Conservation (phyloP, 441 rosid species). For the Breynia disticha region DNA sequence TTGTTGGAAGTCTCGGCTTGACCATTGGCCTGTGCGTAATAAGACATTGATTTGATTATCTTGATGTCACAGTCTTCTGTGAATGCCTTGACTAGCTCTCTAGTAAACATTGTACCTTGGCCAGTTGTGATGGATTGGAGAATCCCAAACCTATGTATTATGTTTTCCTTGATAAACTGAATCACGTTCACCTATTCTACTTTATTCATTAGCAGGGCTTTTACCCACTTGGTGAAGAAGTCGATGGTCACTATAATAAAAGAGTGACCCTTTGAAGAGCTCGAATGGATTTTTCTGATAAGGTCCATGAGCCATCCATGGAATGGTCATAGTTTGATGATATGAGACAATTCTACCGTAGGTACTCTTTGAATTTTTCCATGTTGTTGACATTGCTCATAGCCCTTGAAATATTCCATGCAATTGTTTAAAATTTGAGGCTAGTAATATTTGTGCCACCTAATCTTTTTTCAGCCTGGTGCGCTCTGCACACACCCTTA, state of each 20-base stretch:
- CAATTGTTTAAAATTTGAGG: neutral
- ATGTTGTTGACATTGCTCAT: neutral
- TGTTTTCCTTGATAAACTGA: too few species aligned
- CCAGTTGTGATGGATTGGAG: too few species aligned
- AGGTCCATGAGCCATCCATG: neutral
- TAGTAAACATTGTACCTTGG: too few species aligned
- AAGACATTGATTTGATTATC: too few species aligned
- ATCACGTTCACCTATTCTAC: too few species aligned
- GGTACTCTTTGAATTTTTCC: neutral
- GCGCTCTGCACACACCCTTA: neutral
- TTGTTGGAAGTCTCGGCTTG: too few species aligned
- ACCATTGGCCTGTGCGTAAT: too few species aligned
- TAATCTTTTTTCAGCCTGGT: neutral
- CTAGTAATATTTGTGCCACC: neutral
- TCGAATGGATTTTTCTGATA: neutral
- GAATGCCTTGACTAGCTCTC: too few species aligned
- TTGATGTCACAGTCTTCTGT: too few species aligned
- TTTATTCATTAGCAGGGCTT: too few species aligned
- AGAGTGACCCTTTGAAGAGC: neutral
- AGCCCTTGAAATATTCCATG: neutral
- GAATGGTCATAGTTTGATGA: neutral
- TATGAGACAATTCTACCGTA: neutral
- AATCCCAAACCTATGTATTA: too few species aligned
- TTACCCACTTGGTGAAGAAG: neutral
- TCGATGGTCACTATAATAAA: neutral